These are phyloP conservation scores for Hypoxylon sp. DNA, from an alignment of 2,329 filamentous ascomycete genomes.

Conservation along the genomic window DNA sequence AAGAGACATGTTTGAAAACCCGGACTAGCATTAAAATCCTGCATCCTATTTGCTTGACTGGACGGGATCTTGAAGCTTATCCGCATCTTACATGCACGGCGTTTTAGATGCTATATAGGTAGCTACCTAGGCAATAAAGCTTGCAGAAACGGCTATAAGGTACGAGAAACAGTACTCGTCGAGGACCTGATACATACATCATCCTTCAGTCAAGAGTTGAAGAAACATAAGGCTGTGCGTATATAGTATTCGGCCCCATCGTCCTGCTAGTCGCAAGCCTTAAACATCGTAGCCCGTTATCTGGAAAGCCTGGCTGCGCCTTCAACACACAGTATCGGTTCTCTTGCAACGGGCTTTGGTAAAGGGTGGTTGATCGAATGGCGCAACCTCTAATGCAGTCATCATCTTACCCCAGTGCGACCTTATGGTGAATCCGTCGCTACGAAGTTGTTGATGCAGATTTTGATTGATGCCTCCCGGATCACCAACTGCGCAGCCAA, in stretches of 20 bases:
- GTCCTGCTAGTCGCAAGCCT: constrained; percentile 6
- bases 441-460: constrained; percentile 15
- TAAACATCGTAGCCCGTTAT: constrained; percentile 9
- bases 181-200: constrained; percentile 2
- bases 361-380: constrained; percentile 17
- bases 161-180: constrained; percentile 12
- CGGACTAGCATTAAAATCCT: constrained; percentile 36
- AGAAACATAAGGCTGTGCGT: background rate
- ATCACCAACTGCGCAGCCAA: constrained; percentile 18
- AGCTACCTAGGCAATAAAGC: background rate
- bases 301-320: constrained; percentile 19
- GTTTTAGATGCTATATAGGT: constrained; percentile 19
- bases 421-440: constrained; percentile 19
- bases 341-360: constrained; percentile 10
- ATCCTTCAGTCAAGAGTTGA: background rate
- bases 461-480: constrained; percentile 26
- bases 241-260: constrained; percentile 7
- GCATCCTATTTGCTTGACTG: constrained; percentile 22
- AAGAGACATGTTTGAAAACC: constrained; percentile 30
- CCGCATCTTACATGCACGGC: constrained; percentile 16
- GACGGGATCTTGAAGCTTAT: constrained; percentile 28
- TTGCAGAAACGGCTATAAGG: constrained; percentile 3
- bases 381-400: constrained; percentile 21
- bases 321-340: constrained; percentile 18
- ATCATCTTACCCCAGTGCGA: constrained; percentile 34